Evolutionary conservation across 1,139 yeast genomes (phyloP), one percentile per base, ranked within the genome.

Genomic region (Neolecta irregularis): DNA sequence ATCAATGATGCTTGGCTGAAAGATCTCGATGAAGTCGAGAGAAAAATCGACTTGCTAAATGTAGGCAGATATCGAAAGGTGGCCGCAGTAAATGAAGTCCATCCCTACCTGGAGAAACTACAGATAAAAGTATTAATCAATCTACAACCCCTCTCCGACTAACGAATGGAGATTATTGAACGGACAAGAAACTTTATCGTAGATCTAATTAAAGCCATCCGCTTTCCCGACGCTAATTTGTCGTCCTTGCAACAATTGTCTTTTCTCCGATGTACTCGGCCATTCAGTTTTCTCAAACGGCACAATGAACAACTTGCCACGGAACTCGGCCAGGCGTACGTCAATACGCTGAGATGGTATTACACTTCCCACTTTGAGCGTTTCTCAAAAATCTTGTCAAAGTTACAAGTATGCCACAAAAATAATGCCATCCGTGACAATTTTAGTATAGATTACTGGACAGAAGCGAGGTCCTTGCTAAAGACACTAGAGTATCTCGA

Each of bases 301-400:
- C 69, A 70, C 35, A 70, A 78, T 41, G 63, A 66, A 3, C 65
- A 71, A n/a, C 57, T 88, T 37, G 85, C 93, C 0, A 52, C 60
- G n/a, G 93, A 81, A 47, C 62, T 88, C 30, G 67, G 72, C 41
- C 66, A 69, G 47, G 96, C 95, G 0, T 88, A 88, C 52, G 60
- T 74, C 8, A 74, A 72, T 49, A 85, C 96, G 2, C 83, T 85
- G 81, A 64, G 69, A 48, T 88, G 98, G 98, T 88, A 88, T 57
- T 88, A 88, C 52, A 64, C 66, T 41, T 67, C 77, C 37, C 69
- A 78, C 46, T 85, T 88, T 51, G 73, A 76, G 17, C 72, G 88
- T 46, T 88, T 85, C 54, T 58, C 76, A 35, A 69, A 76, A 45
- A 74, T 93, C 1, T 58, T 88, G 40, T 79, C 80, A 42, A 72